A percentile compares a stretch with the other conserved stretches of the same genome.
phyloP scores from a whole-genome alignment of 176 grass and related monocot genomes.

The Echinochloa phyllopogon region DNA sequence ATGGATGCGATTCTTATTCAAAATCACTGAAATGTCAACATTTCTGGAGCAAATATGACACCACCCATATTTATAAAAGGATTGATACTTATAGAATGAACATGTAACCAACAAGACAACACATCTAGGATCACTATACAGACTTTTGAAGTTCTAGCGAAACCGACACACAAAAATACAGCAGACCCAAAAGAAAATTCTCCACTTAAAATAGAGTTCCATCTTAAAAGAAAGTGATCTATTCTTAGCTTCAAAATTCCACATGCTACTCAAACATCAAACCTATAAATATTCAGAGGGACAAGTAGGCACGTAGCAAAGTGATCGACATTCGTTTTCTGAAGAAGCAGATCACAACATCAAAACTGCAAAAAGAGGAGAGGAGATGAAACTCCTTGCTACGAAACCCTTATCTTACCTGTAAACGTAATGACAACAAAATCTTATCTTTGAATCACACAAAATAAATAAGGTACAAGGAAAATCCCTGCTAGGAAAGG shows the following conservation, averaged over 20 bases:
- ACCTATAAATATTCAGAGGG: background rate
- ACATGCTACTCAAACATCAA: background rate
- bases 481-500: background rate
- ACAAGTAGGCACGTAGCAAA: no score
- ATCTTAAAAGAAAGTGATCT: background rate
- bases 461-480: no score
- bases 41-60: conserved; percentile 18
- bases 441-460: no score
- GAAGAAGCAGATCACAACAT: no score
- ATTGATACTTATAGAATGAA: background rate
- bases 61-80: no score
- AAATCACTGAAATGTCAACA: conserved; percentile 9
- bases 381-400: no score
- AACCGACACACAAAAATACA: background rate
- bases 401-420: no score
- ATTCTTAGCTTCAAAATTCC: background rate
- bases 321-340: no score
- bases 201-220: background rate
- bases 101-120: background rate
- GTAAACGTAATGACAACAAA: no score
- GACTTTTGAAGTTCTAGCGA: background rate
- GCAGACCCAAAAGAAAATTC: background rate
- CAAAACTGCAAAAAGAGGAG: no score
- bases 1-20: background rate
- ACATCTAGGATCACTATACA: background rate